phyloP scores from a whole-genome alignment of 163 green algal species.

The Prototheca cutis region DNA sequence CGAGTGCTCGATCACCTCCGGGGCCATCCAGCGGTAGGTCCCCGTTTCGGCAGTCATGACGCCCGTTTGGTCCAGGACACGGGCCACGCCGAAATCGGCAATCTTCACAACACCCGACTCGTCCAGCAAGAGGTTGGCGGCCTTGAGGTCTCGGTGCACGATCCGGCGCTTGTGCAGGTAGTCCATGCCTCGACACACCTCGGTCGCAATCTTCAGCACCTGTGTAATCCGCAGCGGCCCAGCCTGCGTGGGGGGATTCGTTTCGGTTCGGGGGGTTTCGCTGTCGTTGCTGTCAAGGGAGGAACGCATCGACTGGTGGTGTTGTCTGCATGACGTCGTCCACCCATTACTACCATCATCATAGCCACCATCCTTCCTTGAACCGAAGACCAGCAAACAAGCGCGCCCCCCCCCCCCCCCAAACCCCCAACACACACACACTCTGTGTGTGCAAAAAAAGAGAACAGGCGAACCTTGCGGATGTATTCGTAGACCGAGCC shows the following conservation, averaged over 20 bases:
- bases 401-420: too few relatives aligned
- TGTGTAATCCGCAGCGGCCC: slow-evolving; percentile 48
- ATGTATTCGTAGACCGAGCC: slow-evolving; percentile 92
- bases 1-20: slow-evolving; percentile 97
- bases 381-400: too few relatives aligned
- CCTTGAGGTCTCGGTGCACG: slow-evolving; percentile 96
- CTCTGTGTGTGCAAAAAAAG: too few relatives aligned
- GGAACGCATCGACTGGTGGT: too few relatives aligned
- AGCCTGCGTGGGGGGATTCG: slow-evolving; percentile 28
- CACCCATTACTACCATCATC: too few relatives aligned
- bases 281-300: too few relatives aligned
- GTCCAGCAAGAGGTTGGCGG: slow-evolving; percentile 96
- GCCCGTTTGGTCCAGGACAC: slow-evolving; percentile 72
- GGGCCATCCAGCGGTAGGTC: slow-evolving; percentile 98
- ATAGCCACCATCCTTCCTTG: too few relatives aligned
- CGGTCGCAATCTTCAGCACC: slow-evolving; percentile 70
- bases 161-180: slow-evolving; percentile 99
- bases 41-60: slow-evolving; percentile 98
- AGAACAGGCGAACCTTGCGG: slow-evolving; percentile 33
- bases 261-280: background rate
- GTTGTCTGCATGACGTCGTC: too few relatives aligned
- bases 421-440: too few relatives aligned
- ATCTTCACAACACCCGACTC: slow-evolving; percentile 88
- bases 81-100: slow-evolving; percentile 93
- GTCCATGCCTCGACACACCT: slow-evolving; percentile 93